Percentiles rank a stretch among this genome's conserved stretches.
Conservation (phyloP, 2,329 filamentous ascomycete genomes). For the Coniella lustricola region DNA sequence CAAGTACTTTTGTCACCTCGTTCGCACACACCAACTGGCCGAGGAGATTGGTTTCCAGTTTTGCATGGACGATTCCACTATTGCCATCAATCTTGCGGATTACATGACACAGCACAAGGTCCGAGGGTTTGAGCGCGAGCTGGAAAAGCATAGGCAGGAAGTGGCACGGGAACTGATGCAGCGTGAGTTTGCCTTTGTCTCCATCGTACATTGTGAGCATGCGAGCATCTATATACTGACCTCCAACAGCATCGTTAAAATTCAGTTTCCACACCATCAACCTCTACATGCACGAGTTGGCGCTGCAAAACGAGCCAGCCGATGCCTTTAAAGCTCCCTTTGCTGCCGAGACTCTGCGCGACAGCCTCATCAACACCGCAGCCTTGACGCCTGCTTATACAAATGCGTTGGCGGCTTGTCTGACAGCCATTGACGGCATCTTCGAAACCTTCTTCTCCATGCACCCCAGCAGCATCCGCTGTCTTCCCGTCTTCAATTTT, state of each 20-base stretch:
- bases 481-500: constrained; percentile 62
- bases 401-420: constrained; percentile 58
- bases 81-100: constrained; percentile 50
- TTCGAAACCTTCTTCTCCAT: constrained; percentile 59
- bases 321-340: constrained; percentile 44
- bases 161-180: constrained; percentile 46
- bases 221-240: not conserved
- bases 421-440: constrained; percentile 58
- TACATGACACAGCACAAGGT: constrained; percentile 57
- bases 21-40: constrained; percentile 54
- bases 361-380: constrained; percentile 33
- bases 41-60: constrained; percentile 65
- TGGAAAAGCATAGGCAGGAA: constrained; percentile 52
- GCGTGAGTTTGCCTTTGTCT: constrained; percentile 33
- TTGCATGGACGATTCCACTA: constrained; percentile 55
- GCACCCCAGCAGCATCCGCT: constrained; percentile 51
- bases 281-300: constrained; percentile 71
- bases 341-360: constrained; percentile 37
- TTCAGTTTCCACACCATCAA: constrained; percentile 60
- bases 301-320: constrained; percentile 57
- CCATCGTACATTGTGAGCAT: not conserved
- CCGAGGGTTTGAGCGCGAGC: constrained; percentile 56
- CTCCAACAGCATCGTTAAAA: constrained; percentile 47
- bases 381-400: constrained; percentile 52
- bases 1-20: constrained; percentile 49